Evolutionary conservation across 2,329 filamentous ascomycete genomes (phyloP).

Genomic region (Colletotrichum agaves): DNA sequence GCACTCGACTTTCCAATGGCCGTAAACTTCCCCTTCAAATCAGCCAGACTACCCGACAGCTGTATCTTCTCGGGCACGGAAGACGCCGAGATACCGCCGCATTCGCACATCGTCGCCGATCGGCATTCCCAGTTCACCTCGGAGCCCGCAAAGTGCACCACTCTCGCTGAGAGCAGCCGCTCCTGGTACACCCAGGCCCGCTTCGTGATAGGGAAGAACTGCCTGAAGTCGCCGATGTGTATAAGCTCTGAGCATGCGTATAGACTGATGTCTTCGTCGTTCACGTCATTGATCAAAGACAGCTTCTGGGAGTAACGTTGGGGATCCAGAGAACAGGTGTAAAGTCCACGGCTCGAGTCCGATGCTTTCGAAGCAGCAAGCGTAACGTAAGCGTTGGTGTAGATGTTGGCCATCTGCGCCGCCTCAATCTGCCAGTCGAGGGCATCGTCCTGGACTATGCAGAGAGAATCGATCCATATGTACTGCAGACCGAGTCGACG

Average conservation of each 20-base stretch:
- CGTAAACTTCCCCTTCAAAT: neutral
- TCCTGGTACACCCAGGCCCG: conserved; percentile 9
- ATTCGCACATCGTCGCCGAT: neutral
- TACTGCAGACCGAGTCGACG: no score
- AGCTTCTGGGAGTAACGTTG: neutral
- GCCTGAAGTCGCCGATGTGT: neutral
- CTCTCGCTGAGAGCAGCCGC: neutral
- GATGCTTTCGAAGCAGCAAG: neutral
- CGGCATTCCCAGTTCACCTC: conserved; percentile 5
- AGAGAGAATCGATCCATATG: no score
- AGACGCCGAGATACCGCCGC: neutral
- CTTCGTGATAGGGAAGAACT: neutral
- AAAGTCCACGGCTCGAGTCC: neutral
- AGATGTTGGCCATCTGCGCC: conserved; percentile 34
- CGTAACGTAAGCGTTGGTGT: conserved; percentile 33
- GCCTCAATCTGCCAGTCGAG: conserved; percentile 1
- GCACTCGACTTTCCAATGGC: neutral
- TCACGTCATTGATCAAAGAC: neutral
- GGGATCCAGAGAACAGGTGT: neutral
- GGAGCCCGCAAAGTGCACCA: neutral
- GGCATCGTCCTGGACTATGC: no score
- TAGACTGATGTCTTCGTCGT: neutral
- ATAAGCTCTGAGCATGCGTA: neutral
- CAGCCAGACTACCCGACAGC: neutral
- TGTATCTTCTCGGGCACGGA: neutral